Percentiles rank a stretch among this genome's conserved stretches.
Conservation (phyloP, 2,329 filamentous ascomycete species). For the Davidsoniella eucalypti region DNA sequence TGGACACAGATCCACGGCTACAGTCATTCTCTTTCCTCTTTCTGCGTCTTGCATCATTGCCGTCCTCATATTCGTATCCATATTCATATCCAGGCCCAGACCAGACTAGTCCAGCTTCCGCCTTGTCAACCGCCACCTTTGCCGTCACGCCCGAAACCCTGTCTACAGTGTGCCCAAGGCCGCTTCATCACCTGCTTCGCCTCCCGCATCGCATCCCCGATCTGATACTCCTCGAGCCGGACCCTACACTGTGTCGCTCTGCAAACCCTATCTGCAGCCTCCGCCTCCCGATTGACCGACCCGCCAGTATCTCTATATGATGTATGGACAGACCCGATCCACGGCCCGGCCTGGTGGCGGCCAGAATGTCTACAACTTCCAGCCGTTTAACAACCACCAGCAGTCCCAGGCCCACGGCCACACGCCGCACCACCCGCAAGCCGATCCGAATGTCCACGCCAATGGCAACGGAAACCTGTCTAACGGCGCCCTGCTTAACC, state of each 20-base stretch:
- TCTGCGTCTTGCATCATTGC: neutral
- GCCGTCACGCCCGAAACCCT: neutral
- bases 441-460: conserved; percentile 37
- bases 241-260: too few species aligned
- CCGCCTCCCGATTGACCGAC: too few species aligned
- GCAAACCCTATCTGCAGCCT: too few species aligned
- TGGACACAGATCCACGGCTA: neutral
- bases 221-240: too few species aligned
- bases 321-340: conserved; percentile 6
- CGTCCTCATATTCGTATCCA: neutral
- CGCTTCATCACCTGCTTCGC: neutral
- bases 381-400: conserved; percentile 51
- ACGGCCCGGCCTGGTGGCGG: conserved; percentile 8
- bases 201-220: too few species aligned
- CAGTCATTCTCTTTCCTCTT: neutral
- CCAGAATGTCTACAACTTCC: conserved; percentile 29
- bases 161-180: neutral
- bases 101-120: neutral
- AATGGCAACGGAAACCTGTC: conserved; percentile 29
- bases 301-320: neutral
- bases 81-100: neutral
- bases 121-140: neutral
- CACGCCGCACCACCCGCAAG: conserved; percentile 45
- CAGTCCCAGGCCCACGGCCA: conserved; percentile 34
- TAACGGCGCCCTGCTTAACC: conserved; percentile 28